Base-by-base conservation (phyloP, 2,329 filamentous ascomycete genomes). In the Didymella keratinophila region DNA sequence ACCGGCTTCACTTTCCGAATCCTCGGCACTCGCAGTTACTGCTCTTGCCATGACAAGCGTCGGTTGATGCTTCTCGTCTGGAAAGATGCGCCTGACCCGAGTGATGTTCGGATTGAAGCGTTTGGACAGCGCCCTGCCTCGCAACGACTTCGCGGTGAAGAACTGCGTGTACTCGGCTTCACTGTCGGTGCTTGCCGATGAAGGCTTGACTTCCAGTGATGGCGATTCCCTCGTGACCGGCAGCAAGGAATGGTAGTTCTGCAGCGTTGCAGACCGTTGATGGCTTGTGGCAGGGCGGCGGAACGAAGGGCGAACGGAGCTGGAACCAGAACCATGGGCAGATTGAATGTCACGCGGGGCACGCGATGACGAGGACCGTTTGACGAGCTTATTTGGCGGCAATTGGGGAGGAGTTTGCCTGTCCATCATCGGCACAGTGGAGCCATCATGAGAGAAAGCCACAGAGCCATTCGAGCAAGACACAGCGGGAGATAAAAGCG, bases 201-300 rank as follows among this genome's bases (percentile, higher is more conserved):
- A 63, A 20, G 60, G 56, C 16, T 54, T 65, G 30, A 67, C 66
- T 48, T 69, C 67, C 10, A 55, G 41, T 1, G 70, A 66, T 10
- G 63, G 52, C 30, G 72, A 52, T 45, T 73, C 72, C 36, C 58
- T 54, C 4, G 70, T 68, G 60, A 69, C 69, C 27, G 71, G 71
- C 30, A 76, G 58, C 44, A 71, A 63, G 18, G 66, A 76, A 37
- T 76, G 73, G 39, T 77, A 79, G 60, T 87, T 84, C 65, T 90
- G 86, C 27, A 92, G 78, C 1, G 89, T 91, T 32, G 86, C 87
- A 44, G 89, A 90, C 67, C 91, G 84, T 73, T 93, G 89, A 71
- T 93, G 90, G 74, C 90, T 93, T 18, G 91, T 93, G 44, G 89
- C 89, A 51, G 91, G 91, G 67, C 90, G 82, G 58, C 89, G 86